Evolutionary conservation across 1,284 basidiomycete genomes (phyloP).

Genomic region (Rhodotorula glutinis): DNA sequence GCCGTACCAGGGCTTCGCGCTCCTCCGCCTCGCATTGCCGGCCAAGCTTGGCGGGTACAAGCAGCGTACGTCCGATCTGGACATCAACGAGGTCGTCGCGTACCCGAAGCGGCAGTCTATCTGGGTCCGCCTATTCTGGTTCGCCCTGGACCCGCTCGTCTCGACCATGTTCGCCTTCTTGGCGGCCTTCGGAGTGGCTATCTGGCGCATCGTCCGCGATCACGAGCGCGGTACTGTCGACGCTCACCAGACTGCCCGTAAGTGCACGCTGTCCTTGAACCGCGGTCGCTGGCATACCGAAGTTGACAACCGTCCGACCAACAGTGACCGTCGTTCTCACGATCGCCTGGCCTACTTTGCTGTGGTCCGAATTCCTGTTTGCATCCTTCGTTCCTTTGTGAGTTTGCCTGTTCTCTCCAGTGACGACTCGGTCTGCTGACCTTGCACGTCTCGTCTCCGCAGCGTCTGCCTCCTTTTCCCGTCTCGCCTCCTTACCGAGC

Average conservation of each 20-base stretch:
- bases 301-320: too few species aligned
- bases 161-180: slow-evolving; percentile 32
- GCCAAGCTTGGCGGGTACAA: slow-evolving; percentile 36
- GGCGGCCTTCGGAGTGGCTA: slow-evolving; percentile 35
- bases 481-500: slow-evolving; percentile 32
- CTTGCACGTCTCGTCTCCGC: background rate
- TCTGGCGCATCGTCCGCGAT: slow-evolving; percentile 33
- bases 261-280: background rate
- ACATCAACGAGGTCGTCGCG: slow-evolving; percentile 32
- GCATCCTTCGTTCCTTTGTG: slow-evolving; percentile 41
- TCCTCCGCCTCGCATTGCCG: slow-evolving; percentile 40
- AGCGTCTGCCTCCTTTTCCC: slow-evolving; percentile 39
- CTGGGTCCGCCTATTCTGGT: slow-evolving; percentile 30
- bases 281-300: background rate
- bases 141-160: slow-evolving; percentile 36
- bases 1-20: slow-evolving; percentile 40
- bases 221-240: slow-evolving; percentile 35
- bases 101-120: slow-evolving; percentile 19
- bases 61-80: slow-evolving; percentile 36
- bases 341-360: slow-evolving; percentile 42
- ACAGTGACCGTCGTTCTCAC: slow-evolving; percentile 43
- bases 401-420: background rate
- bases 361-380: slow-evolving; percentile 41
- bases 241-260: slow-evolving; percentile 40
- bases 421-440: background rate